Base-by-base conservation (phyloP, 768 basidiomycete species). In the Leucogyrophana mollusca region DNA sequence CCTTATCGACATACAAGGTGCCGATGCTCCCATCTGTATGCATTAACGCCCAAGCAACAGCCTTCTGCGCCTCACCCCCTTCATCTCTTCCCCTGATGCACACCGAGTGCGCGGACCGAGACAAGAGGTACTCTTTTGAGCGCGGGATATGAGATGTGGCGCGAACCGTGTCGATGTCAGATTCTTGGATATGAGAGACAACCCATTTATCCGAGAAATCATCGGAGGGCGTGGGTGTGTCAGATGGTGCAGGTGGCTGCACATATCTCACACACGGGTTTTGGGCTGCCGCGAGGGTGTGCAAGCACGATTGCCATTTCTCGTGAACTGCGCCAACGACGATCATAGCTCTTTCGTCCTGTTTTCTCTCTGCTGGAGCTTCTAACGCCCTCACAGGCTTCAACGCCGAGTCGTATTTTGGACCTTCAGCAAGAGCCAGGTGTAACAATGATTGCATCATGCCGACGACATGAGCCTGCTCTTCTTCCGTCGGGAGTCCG, bases 21-120 rank as follows among this genome's bases (percentile, higher is more conserved):
- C 51, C 62, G 11, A 55, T 48, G 27, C 49, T 64, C 8, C 55
- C 56, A 9, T 57, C 60, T 14, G 45, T 32, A 48, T 57, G 52
- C 43, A 62, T 45, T 35, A 60, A 11, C 24, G 30, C 55, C 23
- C 50, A 51, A 25, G 48, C 56, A 2, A 52, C 43, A 14, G 49
- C 49, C 9, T 23, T 36, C 24, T 40, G 37, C 4, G 21, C 4
- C 20, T 7, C 34, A 9, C 22, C 40, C 4, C 27, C 37, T 30
- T 22, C 16, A 37, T 37, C 8, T 6, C 34, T 37, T 11, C 20
- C 33, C 18, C 55, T 50, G 52, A 65, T 43, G 20, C 56, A 65
- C 16, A 62, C 55, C 1, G 57, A 60, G 20, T 47, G 50, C n/a
- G 50, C 45, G 17, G 37, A 46, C 6, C 57, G 53, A 14, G 53